phyloP scores from a whole-genome alignment of 2,329 filamentous ascomycete genomes.

The Neofusicoccum cordaticola region DNA sequence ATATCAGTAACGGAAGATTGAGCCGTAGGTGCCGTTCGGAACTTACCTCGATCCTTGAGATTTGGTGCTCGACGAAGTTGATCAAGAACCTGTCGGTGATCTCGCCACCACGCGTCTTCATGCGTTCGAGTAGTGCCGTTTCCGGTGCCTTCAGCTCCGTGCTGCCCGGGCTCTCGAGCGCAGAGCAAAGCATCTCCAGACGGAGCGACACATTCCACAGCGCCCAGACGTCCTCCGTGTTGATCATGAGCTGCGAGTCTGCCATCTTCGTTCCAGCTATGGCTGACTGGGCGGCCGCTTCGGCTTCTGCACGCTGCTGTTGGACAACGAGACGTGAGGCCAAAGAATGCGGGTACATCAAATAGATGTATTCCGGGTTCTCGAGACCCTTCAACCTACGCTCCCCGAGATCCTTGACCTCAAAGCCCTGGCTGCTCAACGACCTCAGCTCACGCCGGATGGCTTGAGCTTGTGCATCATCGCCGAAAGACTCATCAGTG shows the following conservation, averaged over 20 bases:
- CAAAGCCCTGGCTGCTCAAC: slow-evolving; percentile 87
- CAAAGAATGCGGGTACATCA: slow-evolving; percentile 88
- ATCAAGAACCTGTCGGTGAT: slow-evolving; percentile 84
- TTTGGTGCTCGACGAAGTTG: slow-evolving; percentile 90
- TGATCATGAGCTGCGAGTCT: slow-evolving; percentile 69
- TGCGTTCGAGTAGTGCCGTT: slow-evolving; percentile 74
- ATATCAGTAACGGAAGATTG: slow-evolving; percentile 23
- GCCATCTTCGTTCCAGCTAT: slow-evolving; percentile 60
- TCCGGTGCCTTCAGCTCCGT: slow-evolving; percentile 72
- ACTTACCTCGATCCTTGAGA: slow-evolving; percentile 90
- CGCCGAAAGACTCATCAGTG: slow-evolving; percentile 71
- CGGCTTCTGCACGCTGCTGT: slow-evolving; percentile 49
- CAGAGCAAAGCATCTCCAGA: slow-evolving; percentile 89
- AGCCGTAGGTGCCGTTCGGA: not conserved
- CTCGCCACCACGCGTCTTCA: slow-evolving; percentile 72
- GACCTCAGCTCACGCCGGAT: slow-evolving; percentile 86
- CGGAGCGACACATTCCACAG: slow-evolving; percentile 86
- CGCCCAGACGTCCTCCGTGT: slow-evolving; percentile 82
- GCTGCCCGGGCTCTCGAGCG: slow-evolving; percentile 69
- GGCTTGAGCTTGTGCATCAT: slow-evolving; percentile 69
- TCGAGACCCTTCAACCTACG: slow-evolving; percentile 94
- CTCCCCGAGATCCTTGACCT: slow-evolving; percentile 94
- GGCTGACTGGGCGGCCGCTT: slow-evolving; percentile 45
- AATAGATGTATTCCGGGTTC: slow-evolving; percentile 93
- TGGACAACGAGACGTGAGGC: slow-evolving; percentile 76